Evolutionary conservation across 352 stramenopile species (phyloP), one percentile per base, ranked within the genome.

Genomic region (Pythium utonaiense): DNA sequence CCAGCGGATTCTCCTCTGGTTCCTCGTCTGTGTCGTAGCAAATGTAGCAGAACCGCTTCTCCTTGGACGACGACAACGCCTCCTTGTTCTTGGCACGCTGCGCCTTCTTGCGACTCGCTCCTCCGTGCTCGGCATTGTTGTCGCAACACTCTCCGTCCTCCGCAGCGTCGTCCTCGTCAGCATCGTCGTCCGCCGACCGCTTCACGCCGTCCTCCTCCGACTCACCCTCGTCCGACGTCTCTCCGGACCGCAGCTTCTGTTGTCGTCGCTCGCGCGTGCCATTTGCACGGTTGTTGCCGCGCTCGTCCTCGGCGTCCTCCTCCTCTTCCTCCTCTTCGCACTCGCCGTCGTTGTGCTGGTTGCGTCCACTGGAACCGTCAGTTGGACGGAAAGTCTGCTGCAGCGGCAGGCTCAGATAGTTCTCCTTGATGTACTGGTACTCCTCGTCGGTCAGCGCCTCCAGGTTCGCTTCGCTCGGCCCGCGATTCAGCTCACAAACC

Each of bases 21-120:
- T 96, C 82, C 60, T 96, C 86, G 42, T 96, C 89, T 47, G 78
- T 84, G 57, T 97, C 90, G 70, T 96, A 96, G 70, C 90, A 97
- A 81, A 97, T 97, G 73, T 97, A 97, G 69, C 90, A 97, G 61
- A 93, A 91, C 21, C 67, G 62, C 44, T 91, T 91, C 62, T 71
- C 77, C 17, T 68, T 58, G 12, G 68, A 68, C 2, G 67, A 70
- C 3, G 73, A 63, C 10, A 84, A 68, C n/a, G 79, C 79, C 13
- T 88, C 49, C 17, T 77, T 74, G 28, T 66, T 52, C 54, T 56
- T 55, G 14, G 51, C 25, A 14, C 67, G 58, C 22, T 60, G 49
- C 25, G 57, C 53, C 42, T 66, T 66, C 40, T 57, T 66, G 60
- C 41, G 67, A 5, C 49, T 36, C 10, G 49, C n/a, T 6, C 38